A percentile compares a stretch with the other conserved stretches of the same genome.
Evolutionary conservation across 2,329 filamentous ascomycete genomes (phyloP).

Genomic region (Nakataea oryzae): DNA sequence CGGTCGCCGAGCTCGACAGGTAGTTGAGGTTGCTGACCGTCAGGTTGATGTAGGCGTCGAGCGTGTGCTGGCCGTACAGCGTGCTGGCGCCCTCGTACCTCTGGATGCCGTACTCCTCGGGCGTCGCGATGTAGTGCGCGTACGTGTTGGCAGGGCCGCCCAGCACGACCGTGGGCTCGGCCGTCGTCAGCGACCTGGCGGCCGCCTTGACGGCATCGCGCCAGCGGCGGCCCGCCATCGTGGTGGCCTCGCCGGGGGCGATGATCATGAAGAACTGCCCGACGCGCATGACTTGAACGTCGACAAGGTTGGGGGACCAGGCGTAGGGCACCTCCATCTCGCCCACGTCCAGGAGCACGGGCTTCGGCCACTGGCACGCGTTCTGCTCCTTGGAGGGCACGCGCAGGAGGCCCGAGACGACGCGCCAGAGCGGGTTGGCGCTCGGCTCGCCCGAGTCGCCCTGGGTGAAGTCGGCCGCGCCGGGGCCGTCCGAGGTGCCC

Average conservation of each 20-base stretch:
- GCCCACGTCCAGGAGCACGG: conserved; percentile 78
- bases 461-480: conserved; percentile 87
- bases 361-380: conserved; percentile 70
- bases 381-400: conserved; percentile 58
- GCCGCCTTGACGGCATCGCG: conserved; percentile 54
- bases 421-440: conserved; percentile 65
- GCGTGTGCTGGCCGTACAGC: conserved; percentile 71
- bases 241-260: conserved; percentile 79
- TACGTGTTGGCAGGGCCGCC: conserved; percentile 89
- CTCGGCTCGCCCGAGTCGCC: conserved; percentile 61
- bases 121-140: conserved; percentile 69
- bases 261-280: conserved; percentile 79
- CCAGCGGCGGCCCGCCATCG: conserved; percentile 87
- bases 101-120: conserved; percentile 73
- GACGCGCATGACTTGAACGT: conserved; percentile 73
- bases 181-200: conserved; percentile 24
- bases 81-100: conserved; percentile 94
- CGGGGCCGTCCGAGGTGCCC: conserved; percentile 84
- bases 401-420: conserved; percentile 61
- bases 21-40: conserved; percentile 63
- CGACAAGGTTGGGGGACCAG: conserved; percentile 83
- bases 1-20: conserved; percentile 40
- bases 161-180: conserved; percentile 65
- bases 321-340: conserved; percentile 64
- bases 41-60: conserved; percentile 80